Conservation (phyloP, 2,329 filamentous ascomycete genomes). For the Didymella glomerata region DNA sequence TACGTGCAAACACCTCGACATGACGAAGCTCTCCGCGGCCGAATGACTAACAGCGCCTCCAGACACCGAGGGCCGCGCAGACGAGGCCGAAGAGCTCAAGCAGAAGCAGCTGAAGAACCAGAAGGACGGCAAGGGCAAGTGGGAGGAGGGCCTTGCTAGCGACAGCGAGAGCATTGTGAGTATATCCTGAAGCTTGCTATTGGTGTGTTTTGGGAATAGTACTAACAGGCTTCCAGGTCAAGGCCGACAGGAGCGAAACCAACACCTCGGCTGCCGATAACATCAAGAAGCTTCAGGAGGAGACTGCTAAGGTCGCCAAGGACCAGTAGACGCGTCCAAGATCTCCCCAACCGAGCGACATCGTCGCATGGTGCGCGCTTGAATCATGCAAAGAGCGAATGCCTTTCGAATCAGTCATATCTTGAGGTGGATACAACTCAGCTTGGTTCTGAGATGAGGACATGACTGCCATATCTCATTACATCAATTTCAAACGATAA, state of each 20-base stretch:
- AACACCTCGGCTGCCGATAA: conserved; percentile 50
- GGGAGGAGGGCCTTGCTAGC: conserved; percentile 56
- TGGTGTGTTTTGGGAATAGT: not conserved
- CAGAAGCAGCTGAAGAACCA: conserved; percentile 55
- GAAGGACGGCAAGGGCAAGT: conserved; percentile 54
- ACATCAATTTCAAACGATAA: conserved; percentile 8
- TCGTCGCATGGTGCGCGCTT: not conserved
- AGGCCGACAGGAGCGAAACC: conserved; percentile 56
- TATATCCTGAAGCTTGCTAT: not conserved
- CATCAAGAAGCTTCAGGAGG: conserved; percentile 58
- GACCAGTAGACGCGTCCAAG: conserved; percentile 15
- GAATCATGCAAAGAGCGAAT: not conserved
- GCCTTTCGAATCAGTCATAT: not conserved
- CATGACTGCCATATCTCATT: conserved; percentile 7
- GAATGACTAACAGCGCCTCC: conserved; percentile 18
- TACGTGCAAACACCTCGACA: conserved; percentile 40
- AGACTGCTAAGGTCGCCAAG: conserved; percentile 52
- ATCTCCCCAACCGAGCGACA: not conserved
- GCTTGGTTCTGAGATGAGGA: conserved; percentile 3
- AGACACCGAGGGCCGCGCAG: conserved; percentile 46
- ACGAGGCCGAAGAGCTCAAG: conserved; percentile 56
- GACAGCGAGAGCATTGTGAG: conserved; percentile 54
- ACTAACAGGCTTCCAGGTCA: conserved; percentile 41
- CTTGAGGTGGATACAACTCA: not conserved
- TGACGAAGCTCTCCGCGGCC: conserved; percentile 2